Evolutionary conservation across 1,284 basidiomycete genomes (phyloP).

Genomic region (Ganoderma lingzhi): DNA sequence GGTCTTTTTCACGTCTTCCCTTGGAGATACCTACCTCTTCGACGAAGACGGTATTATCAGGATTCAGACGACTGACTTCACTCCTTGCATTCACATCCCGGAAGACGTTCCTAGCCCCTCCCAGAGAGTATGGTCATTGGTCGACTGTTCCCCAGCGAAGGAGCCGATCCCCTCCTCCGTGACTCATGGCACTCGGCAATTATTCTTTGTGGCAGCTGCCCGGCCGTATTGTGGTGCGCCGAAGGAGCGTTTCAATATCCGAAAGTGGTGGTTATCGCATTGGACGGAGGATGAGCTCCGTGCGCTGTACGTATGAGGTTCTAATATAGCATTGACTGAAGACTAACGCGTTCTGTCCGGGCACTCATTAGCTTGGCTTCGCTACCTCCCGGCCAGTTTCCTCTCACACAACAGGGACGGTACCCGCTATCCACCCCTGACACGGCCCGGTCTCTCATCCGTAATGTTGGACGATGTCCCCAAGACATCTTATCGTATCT

Average conservation of each 20-base stretch:
- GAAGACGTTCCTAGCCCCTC: neutral
- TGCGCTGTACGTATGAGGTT: neutral
- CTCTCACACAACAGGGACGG: neutral
- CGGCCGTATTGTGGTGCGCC: neutral
- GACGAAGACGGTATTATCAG: neutral
- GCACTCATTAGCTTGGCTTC: neutral
- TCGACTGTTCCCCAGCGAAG: neutral
- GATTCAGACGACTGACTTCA: neutral
- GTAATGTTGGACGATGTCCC: neutral
- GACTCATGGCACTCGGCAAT: neutral
- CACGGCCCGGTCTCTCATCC: neutral
- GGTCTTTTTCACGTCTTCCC: neutral
- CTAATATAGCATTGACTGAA: neutral
- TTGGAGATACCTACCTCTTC: neutral
- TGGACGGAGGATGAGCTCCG: neutral
- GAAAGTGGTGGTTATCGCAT: neutral
- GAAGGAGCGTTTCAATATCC: neutral
- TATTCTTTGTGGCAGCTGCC: neutral
- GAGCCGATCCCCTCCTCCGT: neutral
- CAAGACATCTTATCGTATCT: neutral
- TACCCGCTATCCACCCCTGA: neutral
- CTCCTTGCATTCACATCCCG: neutral
- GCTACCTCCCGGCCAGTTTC: neutral
- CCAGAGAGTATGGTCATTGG: neutral
- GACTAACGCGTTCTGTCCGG: neutral